These are phyloP conservation scores for Tylopilus rubrobrunneus DNA, from an alignment of 768 basidiomycete genomes.

Conservation along the genomic window DNA sequence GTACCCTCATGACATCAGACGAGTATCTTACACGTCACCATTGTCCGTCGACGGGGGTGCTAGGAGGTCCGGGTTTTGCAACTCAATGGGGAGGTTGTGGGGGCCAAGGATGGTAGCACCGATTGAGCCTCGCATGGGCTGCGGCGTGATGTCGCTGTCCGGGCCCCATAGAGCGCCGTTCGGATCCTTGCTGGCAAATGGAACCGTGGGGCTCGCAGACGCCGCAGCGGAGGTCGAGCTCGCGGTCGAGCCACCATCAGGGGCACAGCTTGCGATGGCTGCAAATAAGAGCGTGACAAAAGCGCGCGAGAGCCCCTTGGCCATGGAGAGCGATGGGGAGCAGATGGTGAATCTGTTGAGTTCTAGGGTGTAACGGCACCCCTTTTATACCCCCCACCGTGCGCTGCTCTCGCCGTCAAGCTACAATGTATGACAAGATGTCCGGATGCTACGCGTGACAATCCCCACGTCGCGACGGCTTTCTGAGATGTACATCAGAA, in stretches of 20 bases:
- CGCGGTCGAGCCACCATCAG: background rate
- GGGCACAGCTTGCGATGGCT: background rate
- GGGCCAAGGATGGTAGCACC: conserved; percentile 52
- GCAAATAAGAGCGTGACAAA: conserved; percentile 4
- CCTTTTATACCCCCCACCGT: too few species aligned
- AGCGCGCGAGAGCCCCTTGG: background rate
- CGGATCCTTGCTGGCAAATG: conserved; percentile 38
- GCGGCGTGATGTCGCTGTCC: conserved; percentile 22
- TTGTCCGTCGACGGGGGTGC: conserved; percentile 58
- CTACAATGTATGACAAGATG: too few species aligned
- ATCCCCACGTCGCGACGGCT: too few species aligned
- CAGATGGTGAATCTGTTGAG: background rate
- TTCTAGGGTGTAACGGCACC: too few species aligned
- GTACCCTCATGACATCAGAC: background rate
- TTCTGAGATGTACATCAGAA: too few species aligned
- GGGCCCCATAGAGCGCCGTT: conserved; percentile 40
- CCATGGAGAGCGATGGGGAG: conserved; percentile 1
- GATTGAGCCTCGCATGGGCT: conserved; percentile 39
- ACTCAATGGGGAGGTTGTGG: conserved; percentile 48
- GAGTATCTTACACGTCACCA: conserved; percentile 14
- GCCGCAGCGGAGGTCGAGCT: conserved; percentile 17
- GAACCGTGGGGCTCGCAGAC: conserved; percentile 37
- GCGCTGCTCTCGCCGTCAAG: too few species aligned
- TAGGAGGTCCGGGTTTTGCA: conserved; percentile 44
- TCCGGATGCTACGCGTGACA: too few species aligned